phyloP scores from a whole-genome alignment of 2,329 filamentous ascomycete genomes.

The Calycina herbarum region DNA sequence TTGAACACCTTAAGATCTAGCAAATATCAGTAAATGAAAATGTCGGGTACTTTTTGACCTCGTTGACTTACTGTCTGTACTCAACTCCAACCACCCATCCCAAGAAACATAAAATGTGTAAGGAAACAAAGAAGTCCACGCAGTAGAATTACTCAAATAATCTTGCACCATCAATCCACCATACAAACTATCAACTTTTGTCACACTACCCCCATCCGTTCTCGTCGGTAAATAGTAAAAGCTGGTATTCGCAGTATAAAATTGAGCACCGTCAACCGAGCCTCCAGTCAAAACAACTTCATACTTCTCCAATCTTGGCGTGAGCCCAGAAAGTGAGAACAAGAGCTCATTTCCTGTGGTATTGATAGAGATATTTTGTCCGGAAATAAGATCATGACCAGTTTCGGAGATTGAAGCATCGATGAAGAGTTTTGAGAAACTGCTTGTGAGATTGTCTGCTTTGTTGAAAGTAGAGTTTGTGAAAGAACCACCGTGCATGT shows the following conservation, averaged over 20 bases:
- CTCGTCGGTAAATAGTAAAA: conserved; percentile 44
- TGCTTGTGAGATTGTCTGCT: conserved; percentile 23
- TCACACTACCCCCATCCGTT: conserved; percentile 44
- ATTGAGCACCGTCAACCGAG: conserved; percentile 35
- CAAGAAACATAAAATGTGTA: conserved; percentile 48
- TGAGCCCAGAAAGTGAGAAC: conserved; percentile 37
- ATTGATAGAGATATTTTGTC: conserved; percentile 38
- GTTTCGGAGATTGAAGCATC: conserved; percentile 33
- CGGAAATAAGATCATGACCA: conserved; percentile 29
- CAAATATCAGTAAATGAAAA: neutral
- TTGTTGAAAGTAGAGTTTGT: conserved; percentile 28
- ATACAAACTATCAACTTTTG: conserved; percentile 46
- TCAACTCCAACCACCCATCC: conserved; percentile 39
- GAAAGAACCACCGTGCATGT: conserved; percentile 39
- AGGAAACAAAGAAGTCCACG: conserved; percentile 42
- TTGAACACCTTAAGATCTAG: conserved; percentile 1
- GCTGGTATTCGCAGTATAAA: conserved; percentile 39
- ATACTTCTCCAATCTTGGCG: conserved; percentile 39
- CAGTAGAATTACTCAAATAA: conserved; percentile 27
- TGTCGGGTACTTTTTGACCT: neutral
- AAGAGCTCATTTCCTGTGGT: conserved; percentile 39
- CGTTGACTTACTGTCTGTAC: conserved; percentile 34
- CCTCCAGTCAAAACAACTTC: conserved; percentile 38
- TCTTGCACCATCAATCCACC: conserved; percentile 45
- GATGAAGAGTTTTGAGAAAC: conserved; percentile 26